Evolutionary conservation across 805 yeast species (phyloP).

Genomic region (Metschnikowia dekortorum): DNA sequence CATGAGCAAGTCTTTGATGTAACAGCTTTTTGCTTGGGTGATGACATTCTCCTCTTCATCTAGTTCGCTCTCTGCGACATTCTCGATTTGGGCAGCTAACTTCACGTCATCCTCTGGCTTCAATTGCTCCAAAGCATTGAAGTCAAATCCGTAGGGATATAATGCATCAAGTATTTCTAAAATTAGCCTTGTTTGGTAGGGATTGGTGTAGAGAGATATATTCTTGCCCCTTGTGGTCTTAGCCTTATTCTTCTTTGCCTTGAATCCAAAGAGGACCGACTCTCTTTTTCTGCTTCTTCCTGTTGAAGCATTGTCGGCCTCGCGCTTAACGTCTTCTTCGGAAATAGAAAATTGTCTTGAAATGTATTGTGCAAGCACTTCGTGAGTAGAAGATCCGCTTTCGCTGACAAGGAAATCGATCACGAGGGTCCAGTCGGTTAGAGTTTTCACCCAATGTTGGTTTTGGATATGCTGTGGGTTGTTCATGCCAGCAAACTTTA

Average conservation of each 20-base stretch:
- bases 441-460: slow-evolving; percentile 27
- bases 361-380: slow-evolving; percentile 30
- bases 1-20: slow-evolving; percentile 28
- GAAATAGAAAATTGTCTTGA: slow-evolving; percentile 24
- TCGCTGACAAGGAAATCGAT: slow-evolving; percentile 32
- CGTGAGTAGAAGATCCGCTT: slow-evolving; percentile 35
- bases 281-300: slow-evolving; percentile 20
- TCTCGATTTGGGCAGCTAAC: slow-evolving; percentile 1
- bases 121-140: slow-evolving; percentile 20
- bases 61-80: slow-evolving; percentile 5
- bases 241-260: slow-evolving; percentile 16
- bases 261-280: slow-evolving; percentile 24
- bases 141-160: slow-evolving; percentile 34
- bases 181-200: slow-evolving; percentile 31
- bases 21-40: slow-evolving; percentile 19
- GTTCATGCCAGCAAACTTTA: slow-evolving; percentile 24
- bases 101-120: slow-evolving; percentile 7
- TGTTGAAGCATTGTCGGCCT: slow-evolving; percentile 1
- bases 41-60: slow-evolving; percentile 21
- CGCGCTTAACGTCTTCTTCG: slow-evolving; percentile 3
- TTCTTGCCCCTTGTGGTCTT: slow-evolving; percentile 17
- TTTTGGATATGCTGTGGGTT: slow-evolving; percentile 27
- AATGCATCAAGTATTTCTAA: slow-evolving; percentile 27
- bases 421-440: slow-evolving; percentile 27
- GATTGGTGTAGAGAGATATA: slow-evolving; percentile 29